Percentiles rank a stretch among this genome's conserved stretches.
Evolutionary conservation across 2,329 filamentous ascomycete genomes (phyloP).

Genomic region (Venturia nashicola): DNA sequence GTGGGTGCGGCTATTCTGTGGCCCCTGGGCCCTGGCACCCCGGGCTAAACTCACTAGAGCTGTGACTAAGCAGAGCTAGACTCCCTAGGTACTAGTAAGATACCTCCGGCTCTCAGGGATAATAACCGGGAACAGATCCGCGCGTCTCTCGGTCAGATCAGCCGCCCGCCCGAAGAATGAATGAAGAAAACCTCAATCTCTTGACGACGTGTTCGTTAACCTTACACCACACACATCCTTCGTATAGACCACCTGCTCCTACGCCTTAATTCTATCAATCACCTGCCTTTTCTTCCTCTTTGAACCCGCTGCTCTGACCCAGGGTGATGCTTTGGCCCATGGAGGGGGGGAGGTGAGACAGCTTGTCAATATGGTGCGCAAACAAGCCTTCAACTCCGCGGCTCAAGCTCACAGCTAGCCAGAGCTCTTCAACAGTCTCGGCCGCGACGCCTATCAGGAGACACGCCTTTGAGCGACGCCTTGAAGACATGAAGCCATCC

Average conservation of each 20-base stretch:
- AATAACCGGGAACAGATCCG: too few relatives aligned
- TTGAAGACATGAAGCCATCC: conserved; percentile 72
- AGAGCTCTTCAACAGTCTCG: conserved; percentile 56
- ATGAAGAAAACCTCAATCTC: not conserved
- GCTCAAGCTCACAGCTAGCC: conserved; percentile 12
- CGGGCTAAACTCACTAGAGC: too few relatives aligned
- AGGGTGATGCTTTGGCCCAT: conserved; percentile 1
- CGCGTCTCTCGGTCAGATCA: not conserved
- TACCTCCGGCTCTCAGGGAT: too few relatives aligned
- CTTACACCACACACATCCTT: not conserved
- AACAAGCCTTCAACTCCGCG: conserved; percentile 11
- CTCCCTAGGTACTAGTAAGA: too few relatives aligned
- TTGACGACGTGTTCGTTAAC: too few relatives aligned
- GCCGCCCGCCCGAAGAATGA: not conserved
- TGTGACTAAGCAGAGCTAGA: too few relatives aligned
- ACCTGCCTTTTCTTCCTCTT: not conserved
- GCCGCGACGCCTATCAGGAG: conserved; percentile 53
- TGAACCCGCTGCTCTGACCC: not conserved
- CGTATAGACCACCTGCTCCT: not conserved
- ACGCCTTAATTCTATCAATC: too few relatives aligned
- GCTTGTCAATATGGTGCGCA: conserved; percentile 7
- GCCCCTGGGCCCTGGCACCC: too few relatives aligned
- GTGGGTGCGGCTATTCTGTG: too few relatives aligned
- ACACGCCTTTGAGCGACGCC: conserved; percentile 66
- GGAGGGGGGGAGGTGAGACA: conserved; percentile 6